These are phyloP conservation scores for Lichtheimia ornata DNA, from an alignment of 371 early-diverging fungal species.

Conservation along the genomic window DNA sequence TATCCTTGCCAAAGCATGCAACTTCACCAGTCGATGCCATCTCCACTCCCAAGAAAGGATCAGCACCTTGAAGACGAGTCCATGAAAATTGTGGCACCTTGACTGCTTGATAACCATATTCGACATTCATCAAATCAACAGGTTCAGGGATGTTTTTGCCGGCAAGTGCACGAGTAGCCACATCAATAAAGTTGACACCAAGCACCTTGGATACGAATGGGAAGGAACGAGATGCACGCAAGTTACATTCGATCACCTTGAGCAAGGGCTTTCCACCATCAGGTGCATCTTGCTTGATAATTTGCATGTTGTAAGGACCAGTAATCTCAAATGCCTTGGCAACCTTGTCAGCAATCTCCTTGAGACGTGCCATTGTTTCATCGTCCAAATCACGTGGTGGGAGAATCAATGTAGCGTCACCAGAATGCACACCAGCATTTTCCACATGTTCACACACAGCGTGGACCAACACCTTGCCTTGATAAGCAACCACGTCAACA, in stretches of 20 bases:
- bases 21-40: conserved; percentile 98
- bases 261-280: conserved; percentile 33
- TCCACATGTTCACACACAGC: conserved; percentile 94
- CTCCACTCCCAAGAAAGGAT: conserved; percentile 94
- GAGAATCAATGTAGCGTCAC: conserved; percentile 89
- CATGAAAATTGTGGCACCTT: conserved; percentile 95
- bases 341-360: conserved; percentile 81
- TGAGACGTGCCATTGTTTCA: conserved; percentile 58
- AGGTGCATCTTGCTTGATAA: conserved; percentile 66
- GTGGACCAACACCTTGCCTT: conserved; percentile 80
- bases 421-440: conserved; percentile 95
- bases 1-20: conserved; percentile 90
- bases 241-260: conserved; percentile 96
- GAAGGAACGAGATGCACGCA: conserved; percentile 94
- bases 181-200: conserved; percentile 86
- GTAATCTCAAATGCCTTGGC: conserved; percentile 89
- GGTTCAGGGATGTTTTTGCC: conserved; percentile 60
- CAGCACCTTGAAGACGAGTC: conserved; percentile 92
- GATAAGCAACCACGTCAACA: conserved; percentile 87
- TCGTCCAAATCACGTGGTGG: conserved; percentile 76
- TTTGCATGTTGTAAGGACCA: conserved; percentile 95
- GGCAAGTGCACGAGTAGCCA: conserved; percentile 83
- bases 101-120: conserved; percentile 75
- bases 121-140: conserved; percentile 67
- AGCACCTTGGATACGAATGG: conserved; percentile 96